Evolutionary conservation across 2,329 filamentous ascomycete genomes (phyloP), one percentile per base, ranked within the genome.

Genomic region (Hyphodiscus sp.): DNA sequence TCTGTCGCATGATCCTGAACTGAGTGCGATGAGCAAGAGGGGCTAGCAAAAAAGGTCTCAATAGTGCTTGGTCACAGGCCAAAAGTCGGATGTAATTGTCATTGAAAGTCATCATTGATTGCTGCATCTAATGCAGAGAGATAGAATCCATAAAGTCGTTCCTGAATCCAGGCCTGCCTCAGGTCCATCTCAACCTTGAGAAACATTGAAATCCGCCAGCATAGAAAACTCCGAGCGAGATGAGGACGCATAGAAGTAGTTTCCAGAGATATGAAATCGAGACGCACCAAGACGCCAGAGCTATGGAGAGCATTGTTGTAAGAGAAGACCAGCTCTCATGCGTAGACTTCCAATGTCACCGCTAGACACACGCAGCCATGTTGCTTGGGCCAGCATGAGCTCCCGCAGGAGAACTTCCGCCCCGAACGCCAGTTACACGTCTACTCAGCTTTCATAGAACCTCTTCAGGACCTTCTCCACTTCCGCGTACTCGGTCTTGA

Each of bases 401-500:
- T 53, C 59, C 51, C 55, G 53, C 41, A 57, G 59, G 63, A 66
- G 54, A 62, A 65, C 56, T 50, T 60, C 26, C 20, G 43, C 44
- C 38, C 57, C 45, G 55, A 45, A 48, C 42, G 15, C 42, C 45
- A 47, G 20, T 41, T 47, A 45, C 41, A 20, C 13, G 44, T 45
- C 33, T 20, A 20, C 45, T 58, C 52, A 58, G 42, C 47, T 59
- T 47, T 51, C 63, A 53, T 62, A 68, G 58, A 68, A 69, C 54
- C 61, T 81, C 78, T 56, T 77, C 72, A 99, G 79, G 55, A 82
- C 77, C 59, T 73, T 77, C 71, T 91, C 84, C 49, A 87, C 87
- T 51, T 88, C 85, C 46, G 76, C 69, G 70, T 91, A 96, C 65
- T 95, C 91, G 56, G 75, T 70, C 76, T 91, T 91, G 57, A 90